Evolutionary conservation across 805 yeast species (phyloP).

Genomic region (Metschnikowia matae): DNA sequence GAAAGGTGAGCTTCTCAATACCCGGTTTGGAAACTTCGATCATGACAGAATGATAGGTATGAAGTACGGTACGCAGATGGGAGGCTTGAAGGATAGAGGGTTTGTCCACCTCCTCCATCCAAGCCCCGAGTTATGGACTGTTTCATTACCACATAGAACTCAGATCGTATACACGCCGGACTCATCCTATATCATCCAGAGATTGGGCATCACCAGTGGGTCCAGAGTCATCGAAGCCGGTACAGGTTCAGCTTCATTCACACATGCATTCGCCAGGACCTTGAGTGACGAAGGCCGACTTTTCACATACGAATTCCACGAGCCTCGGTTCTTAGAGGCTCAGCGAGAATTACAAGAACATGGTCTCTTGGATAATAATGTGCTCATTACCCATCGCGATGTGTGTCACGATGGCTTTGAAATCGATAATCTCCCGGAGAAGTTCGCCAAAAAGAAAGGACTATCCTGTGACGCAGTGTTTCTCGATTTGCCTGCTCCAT

Average conservation of each 20-base stretch:
- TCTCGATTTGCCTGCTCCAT: conserved; percentile 92
- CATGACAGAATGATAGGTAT: conserved; percentile 79
- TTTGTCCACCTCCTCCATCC: conserved; percentile 88
- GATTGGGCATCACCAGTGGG: conserved; percentile 70
- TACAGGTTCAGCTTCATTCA: conserved; percentile 94
- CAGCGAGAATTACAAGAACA: conserved; percentile 70
- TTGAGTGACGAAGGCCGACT: conserved; percentile 58
- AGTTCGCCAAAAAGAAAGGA: conserved; percentile 18
- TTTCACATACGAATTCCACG: conserved; percentile 89
- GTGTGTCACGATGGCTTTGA: conserved; percentile 87
- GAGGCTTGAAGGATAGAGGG: conserved; percentile 71
- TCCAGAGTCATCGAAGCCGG: conserved; percentile 92
- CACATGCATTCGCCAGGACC: conserved; percentile 87
- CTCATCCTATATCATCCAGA: conserved; percentile 82
- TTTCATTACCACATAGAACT: conserved; percentile 94
- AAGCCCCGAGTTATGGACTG: conserved; percentile 92
- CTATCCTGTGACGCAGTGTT: conserved; percentile 74
- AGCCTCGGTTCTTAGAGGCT: conserved; percentile 78
- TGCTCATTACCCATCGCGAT: conserved; percentile 82
- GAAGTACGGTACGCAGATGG: conserved; percentile 80
- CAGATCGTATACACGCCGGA: conserved; percentile 97
- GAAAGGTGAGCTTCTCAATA: conserved; percentile 61
- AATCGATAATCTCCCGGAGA: conserved; percentile 34
- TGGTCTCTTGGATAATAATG: conserved; percentile 48
- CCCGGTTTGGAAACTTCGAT: conserved; percentile 87